A percentile compares a stretch with the other conserved stretches of the same genome.
Conservation (phyloP, 164 flowering plant genomes). For the Berberis vulgaris region DNA sequence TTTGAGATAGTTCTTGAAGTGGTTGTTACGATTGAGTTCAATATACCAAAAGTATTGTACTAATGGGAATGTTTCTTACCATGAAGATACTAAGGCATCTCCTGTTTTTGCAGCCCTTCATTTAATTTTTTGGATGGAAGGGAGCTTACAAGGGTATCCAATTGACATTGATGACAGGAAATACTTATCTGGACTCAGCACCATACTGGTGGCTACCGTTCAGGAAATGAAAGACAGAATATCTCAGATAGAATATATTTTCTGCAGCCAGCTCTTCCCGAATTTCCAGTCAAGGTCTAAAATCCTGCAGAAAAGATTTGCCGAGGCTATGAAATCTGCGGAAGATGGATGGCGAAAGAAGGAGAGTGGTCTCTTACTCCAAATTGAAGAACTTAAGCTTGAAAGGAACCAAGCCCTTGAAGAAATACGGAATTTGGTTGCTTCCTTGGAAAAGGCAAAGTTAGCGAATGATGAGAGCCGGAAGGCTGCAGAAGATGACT, state of each 20-base stretch:
- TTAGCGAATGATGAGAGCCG: constrained; percentile 23
- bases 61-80: background rate
- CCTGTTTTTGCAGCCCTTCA: background rate
- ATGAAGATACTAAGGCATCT: no score
- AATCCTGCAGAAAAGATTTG: constrained; percentile 30
- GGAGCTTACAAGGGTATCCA: constrained; percentile 8
- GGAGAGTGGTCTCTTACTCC: constrained; percentile 33
- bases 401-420: constrained; percentile 36
- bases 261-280: constrained; percentile 73
- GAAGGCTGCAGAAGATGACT: constrained; percentile 46
- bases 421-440: constrained; percentile 29
- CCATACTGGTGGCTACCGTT: constrained; percentile 76
- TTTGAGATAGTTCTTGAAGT: no score
- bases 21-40: no score
- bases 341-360: constrained; percentile 52
- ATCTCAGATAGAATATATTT: constrained; percentile 74
- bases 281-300: constrained; percentile 43
- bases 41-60: no score
- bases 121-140: constrained; percentile 15
- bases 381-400: constrained; percentile 40
- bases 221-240: constrained; percentile 84
- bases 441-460: constrained; percentile 26
- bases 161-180: constrained; percentile 31
- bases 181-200: constrained; percentile 52
- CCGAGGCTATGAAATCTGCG: constrained; percentile 42